Conservation (phyloP, 129 eudicot genomes). For the Sambucus nigra region DNA sequence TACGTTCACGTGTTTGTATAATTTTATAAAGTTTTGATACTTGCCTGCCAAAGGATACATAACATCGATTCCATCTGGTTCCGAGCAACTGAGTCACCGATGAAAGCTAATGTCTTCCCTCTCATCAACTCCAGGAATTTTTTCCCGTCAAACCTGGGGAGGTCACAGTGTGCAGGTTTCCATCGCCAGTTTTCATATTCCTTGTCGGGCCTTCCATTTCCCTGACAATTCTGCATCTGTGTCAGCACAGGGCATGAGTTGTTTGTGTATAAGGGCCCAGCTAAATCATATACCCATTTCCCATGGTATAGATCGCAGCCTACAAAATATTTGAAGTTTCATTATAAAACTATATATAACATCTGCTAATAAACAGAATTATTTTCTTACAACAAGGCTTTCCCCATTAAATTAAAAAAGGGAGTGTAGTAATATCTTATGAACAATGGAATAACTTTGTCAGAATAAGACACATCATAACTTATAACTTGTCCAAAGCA, state of each 20-base stretch:
- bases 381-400: not conserved
- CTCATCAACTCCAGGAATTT: slow-evolving; percentile 82
- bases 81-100: slow-evolving; percentile 95
- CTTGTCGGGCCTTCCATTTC: slow-evolving; percentile 95
- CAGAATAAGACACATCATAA: no score
- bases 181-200: slow-evolving; percentile 93
- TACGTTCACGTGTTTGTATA: not conserved
- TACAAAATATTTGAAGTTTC: slow-evolving; percentile 19
- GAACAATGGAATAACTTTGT: not conserved
- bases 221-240: slow-evolving; percentile 91
- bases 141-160: slow-evolving; percentile 76
- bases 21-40: slow-evolving; percentile 6
- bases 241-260: slow-evolving; percentile 78
- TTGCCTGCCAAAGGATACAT: slow-evolving; percentile 97
- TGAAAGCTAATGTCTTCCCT: slow-evolving; percentile 83
- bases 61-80: slow-evolving; percentile 97
- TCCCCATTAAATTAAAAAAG: not conserved
- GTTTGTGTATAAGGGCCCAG: slow-evolving; percentile 78
- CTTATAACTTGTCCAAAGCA: no score
- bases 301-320: slow-evolving; percentile 84
- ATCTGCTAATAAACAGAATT: not conserved
- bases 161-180: slow-evolving; percentile 76
- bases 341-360: not conserved
- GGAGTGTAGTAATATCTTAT: not conserved
- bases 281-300: slow-evolving; percentile 63